phyloP scores from a whole-genome alignment of 805 yeast species.

The Jamesozyma hellenica region DNA sequence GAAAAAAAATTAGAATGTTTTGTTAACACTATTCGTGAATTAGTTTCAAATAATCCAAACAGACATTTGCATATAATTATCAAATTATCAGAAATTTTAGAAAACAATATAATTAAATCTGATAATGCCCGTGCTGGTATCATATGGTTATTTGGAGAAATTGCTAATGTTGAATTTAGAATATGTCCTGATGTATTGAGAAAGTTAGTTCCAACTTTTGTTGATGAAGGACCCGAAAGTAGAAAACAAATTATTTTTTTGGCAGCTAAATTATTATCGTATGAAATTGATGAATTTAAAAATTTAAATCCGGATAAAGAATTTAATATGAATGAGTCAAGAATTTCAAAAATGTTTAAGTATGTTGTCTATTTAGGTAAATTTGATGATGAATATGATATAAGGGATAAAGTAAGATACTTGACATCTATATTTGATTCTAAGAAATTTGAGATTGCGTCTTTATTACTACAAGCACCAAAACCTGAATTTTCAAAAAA shows the following conservation, averaged over 20 bases:
- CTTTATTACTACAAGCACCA: constrained; percentile 65
- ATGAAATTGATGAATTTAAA: constrained; percentile 36
- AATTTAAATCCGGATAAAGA: constrained; percentile 11
- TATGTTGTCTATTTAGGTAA: constrained; percentile 54
- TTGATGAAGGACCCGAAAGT: constrained; percentile 45
- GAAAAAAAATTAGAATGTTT: constrained; percentile 46
- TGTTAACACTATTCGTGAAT: constrained; percentile 58
- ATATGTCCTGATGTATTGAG: constrained; percentile 74
- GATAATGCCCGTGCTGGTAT: constrained; percentile 67
- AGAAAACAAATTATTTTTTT: constrained; percentile 62
- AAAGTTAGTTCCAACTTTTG: constrained; percentile 41
- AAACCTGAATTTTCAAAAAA: constrained; percentile 35
- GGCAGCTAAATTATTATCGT: constrained; percentile 62
- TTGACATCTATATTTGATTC: constrained; percentile 49
- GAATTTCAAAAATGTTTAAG: constrained; percentile 44
- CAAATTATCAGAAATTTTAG: constrained; percentile 35
- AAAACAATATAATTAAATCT: constrained; percentile 17
- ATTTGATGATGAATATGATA: constrained; percentile 65
- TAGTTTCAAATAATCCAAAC: constrained; percentile 54
- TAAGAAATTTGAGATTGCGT: constrained; percentile 49
- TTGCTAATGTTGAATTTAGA: constrained; percentile 36
- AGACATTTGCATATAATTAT: constrained; percentile 47
- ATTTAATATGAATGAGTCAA: constrained; percentile 29
- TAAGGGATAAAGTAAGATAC: constrained; percentile 78
- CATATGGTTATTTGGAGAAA: constrained; percentile 88